phyloP scores from a whole-genome alignment of 179 eudicot species.

The Spergularia azorica region DNA sequence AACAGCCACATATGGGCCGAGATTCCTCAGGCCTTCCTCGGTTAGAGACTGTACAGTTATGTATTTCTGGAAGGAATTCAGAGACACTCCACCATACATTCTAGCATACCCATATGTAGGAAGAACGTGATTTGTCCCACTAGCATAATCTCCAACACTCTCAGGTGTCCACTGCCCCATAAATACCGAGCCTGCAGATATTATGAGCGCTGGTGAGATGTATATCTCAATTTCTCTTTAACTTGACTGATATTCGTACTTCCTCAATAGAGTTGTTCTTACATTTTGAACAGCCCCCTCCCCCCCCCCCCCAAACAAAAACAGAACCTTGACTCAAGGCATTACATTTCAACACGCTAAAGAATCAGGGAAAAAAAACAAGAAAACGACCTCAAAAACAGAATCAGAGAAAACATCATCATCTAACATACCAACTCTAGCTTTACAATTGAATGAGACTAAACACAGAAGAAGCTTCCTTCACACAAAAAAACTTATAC shows the following conservation, averaged over 20 bases:
- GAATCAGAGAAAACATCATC: too few species aligned
- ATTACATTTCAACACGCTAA: neutral
- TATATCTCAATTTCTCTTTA: too few species aligned
- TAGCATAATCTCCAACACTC: constrained; percentile 99
- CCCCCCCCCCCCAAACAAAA: too few species aligned
- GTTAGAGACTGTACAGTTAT: constrained; percentile 95
- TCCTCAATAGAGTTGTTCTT: too few species aligned
- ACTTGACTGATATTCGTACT: too few species aligned
- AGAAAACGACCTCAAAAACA: too few species aligned
- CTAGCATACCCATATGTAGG: constrained; percentile 98
- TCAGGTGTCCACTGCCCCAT: constrained; percentile 99
- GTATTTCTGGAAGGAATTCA: constrained; percentile 91
- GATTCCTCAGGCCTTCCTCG: constrained; percentile 82
- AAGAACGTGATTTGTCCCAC: constrained; percentile 98
- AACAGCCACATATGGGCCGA: constrained; percentile 88
- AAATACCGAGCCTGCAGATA: constrained; percentile 81
- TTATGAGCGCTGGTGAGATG: constrained; percentile 1
- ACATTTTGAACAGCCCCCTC: too few species aligned
- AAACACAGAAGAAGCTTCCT: too few species aligned
- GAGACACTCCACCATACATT: constrained; percentile 94
- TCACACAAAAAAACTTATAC: too few species aligned
- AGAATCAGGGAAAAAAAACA: neutral
- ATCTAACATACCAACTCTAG: too few species aligned
- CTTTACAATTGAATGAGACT: too few species aligned
- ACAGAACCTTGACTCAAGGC: neutral